Base-by-base conservation (phyloP, 2,329 filamentous ascomycete species). In the Verticillium tricorpus region DNA sequence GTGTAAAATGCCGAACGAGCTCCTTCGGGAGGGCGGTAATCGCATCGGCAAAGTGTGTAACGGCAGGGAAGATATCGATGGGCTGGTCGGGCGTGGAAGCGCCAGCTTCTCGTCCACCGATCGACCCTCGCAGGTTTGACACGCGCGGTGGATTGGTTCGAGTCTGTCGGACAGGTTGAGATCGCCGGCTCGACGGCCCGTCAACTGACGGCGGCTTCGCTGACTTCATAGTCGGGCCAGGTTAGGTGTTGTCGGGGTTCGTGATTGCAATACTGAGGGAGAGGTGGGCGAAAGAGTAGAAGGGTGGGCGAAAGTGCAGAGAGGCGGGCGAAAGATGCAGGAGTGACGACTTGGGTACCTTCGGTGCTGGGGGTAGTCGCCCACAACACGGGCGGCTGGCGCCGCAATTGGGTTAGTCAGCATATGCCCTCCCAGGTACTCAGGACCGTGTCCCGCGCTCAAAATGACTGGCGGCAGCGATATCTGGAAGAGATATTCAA, bases 11-110 rank as follows among this genome's bases (percentile, higher is more conserved):
- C 72, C 93, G 89, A 69, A 97, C 92, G 58, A 97, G 91, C 78
- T 99, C 95, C 74, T 93, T 93, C 5, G 95, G 95, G 31, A 99
- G 85, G 45, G 94, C 93, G 59, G 92, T 89, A 72, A 98, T 92
- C 65, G 93, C 89, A 75, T 98, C 93, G 65, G 94, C 91, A 74
- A 99, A 98, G 77, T 88, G 85, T 12, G 84, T 88, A 66, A 89
- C 83, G 60, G 83, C 87, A 55, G 86, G 87, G 68, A 87, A 88
- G 69, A 89, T 86, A 68, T 89, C 84, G 78, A 88, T 86, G 69
- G 85, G 83, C 69, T 86, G 84, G 65, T 85, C 82, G 61, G 80
- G 77, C 59, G 75, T 73, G 37, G 78, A 74, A 61, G 73, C 76
- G 62, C 73, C 76, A 64, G 76, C 73, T 62, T 83, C 82, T 74